Base-by-base conservation (phyloP, 108 stramenopile species). In the Nannochloropsis gaditana region DNA sequence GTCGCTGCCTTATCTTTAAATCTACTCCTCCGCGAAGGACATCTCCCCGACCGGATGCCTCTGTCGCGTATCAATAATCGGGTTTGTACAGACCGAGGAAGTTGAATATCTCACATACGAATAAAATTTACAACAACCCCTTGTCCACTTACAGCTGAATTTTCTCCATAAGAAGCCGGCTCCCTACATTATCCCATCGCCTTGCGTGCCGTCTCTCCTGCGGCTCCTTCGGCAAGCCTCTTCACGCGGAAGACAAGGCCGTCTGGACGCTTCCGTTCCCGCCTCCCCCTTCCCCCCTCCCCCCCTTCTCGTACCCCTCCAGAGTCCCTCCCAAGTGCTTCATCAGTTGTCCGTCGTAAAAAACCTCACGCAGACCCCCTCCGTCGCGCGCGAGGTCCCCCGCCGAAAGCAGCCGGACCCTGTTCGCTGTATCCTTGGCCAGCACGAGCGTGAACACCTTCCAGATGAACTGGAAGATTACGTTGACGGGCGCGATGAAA, bases 301-400 rank as follows among this genome's bases (percentile, higher is more conserved):
- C 59, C 59, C 59, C 59, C 2, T 73, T n/a, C 59, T 6, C 59
- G n/a, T 73, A 73, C 59, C 5, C 59, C n/a, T 73, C 59, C 59
- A 73, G 8, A 8, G 59, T 73, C n/a, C 59, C 59, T 6, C 59
- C 59, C 59, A 73, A 73, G n/a, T 73, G n/a, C 59, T 15, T 73
- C 59, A 73, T 73, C 59, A 73, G n/a, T n/a, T 73, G 59, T n/a
- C n/a, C 59, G 19, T 73, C 59, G n/a, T n/a, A 73, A 73, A 73
- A 73, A 15, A 73, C 59, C 59, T 73, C 59, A 15, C 59, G 15
- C 59, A 73, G n/a, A 15, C 15, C 59, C 59, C 59, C 59, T 73
- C 59, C 59, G 15, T 73, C 59, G 4, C 59, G 15, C 59, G 19
- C 59, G 15, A 73, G 4, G 19, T 73, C 59, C 59, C 59, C 59